Base-by-base conservation (phyloP, 768 basidiomycete species). In the Tubosaeta brunneosetosa region DNA sequence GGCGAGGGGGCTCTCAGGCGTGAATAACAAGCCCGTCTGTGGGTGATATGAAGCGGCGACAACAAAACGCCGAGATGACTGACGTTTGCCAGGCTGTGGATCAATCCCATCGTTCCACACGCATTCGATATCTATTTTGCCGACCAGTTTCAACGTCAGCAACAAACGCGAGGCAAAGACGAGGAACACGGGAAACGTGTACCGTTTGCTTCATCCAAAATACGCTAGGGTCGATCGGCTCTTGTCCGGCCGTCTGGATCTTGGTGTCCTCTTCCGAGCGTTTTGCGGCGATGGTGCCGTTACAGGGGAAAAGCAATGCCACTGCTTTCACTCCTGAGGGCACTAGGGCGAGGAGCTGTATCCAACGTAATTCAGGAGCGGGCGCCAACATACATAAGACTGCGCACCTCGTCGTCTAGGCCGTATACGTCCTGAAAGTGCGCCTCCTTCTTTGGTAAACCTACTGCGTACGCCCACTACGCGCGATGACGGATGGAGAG, bases 121-220 rank as follows among this genome's bases (percentile, higher is more conserved):
- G 91, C 91, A 60, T 93, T 93, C 4, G 75, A 67, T 51, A 91
- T 91, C 88, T 51, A 33, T 26, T 32, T 6, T 31, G 3, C 16
- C 25, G 49, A 25, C 34, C 16, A 2, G 29, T 22, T 32, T 32
- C 25, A 34, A 19, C 36, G 32, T 51, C 46, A 48, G 54, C 26
- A 12, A 41, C 19, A 9, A 6, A 13, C 10, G 26, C 10, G 37
- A 34, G 3, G 16, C 6, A 12, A 49, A 19, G 19, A 5, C 22
- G 29, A 37, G n/a, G 36, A 17, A 22, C 2, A 27, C 43, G 29
- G 13, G 3, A 42, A 29, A 38, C 11, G 64, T 78, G 31, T 51
- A 91, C 92, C 47, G 88, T 95, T 67, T 97, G 94, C 67, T 91
- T 92, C 73, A 95, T 91, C 79, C 84, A 97, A 59, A 94, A 73